Evolutionary conservation across 1,284 basidiomycete species (phyloP).

Genomic region (Rhizoctonia solani): DNA sequence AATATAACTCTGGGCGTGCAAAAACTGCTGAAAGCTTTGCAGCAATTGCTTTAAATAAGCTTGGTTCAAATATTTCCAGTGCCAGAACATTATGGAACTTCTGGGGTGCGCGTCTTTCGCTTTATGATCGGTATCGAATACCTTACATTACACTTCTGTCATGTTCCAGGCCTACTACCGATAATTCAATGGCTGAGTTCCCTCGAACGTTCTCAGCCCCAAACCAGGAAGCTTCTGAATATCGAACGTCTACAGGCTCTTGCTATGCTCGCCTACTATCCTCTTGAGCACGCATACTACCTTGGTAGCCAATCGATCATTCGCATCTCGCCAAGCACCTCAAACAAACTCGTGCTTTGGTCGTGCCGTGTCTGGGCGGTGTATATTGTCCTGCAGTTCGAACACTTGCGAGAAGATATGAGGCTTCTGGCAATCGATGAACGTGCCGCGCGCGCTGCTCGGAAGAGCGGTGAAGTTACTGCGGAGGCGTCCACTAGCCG

Average conservation of each 20-base stretch:
- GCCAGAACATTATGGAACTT: conserved; percentile 73
- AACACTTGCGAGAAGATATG: conserved; percentile 68
- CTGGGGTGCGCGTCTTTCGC: conserved; percentile 59
- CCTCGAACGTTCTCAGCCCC: conserved; percentile 67
- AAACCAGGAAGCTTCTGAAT: conserved; percentile 67
- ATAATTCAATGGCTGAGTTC: conserved; percentile 78
- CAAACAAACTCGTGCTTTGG: conserved; percentile 60
- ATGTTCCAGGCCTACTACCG: conserved; percentile 63
- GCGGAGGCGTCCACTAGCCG: conserved; percentile 40
- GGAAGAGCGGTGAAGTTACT: conserved; percentile 45
- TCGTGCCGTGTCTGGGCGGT: conserved; percentile 76
- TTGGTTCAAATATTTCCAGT: conserved; percentile 62
- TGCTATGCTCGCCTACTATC: conserved; percentile 83
- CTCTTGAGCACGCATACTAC: conserved; percentile 78
- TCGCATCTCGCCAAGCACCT: conserved; percentile 51
- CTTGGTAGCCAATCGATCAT: conserved; percentile 62
- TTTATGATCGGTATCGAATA: conserved; percentile 3
- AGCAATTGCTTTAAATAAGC: conserved; percentile 59
- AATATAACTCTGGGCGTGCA: conserved; percentile 62
- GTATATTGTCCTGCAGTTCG: conserved; percentile 74
- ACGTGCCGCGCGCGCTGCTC: conserved; percentile 60
- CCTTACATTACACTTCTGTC: background rate
- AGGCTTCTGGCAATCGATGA: conserved; percentile 59
- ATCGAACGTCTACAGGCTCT: conserved; percentile 82
- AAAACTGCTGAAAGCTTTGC: conserved; percentile 55